Evolutionary conservation across 495 filamentous ascomycete genomes (phyloP).

Genomic region (Delitschia confertaspora): DNA sequence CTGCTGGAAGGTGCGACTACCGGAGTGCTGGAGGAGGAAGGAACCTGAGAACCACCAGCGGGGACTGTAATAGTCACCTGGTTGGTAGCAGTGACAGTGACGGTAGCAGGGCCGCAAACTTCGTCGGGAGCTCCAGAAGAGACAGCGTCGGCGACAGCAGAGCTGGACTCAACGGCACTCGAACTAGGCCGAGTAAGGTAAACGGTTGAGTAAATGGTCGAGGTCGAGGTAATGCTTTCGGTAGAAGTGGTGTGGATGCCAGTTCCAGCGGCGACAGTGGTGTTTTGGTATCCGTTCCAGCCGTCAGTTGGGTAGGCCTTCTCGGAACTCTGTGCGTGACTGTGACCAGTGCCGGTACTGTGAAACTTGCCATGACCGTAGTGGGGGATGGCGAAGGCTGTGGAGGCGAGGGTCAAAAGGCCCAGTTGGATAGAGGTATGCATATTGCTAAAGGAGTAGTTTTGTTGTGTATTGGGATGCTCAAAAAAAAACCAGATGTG

Average conservation of each 20-base stretch:
- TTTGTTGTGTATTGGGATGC: not conserved
- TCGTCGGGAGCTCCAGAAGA: not conserved
- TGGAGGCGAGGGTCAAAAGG: conserved; percentile 26
- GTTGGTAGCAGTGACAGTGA: conserved; percentile 25
- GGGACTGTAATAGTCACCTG: conserved; percentile 27
- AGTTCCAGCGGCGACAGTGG: conserved; percentile 8
- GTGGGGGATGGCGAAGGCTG: conserved; percentile 21
- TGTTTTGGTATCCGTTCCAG: conserved; percentile 15
- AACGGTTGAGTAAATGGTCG: conserved; percentile 19
- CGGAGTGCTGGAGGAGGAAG: conserved; percentile 1
- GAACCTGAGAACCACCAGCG: not conserved
- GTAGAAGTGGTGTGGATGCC: conserved; percentile 15
- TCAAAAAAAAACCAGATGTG: not conserved
- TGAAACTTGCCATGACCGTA: conserved; percentile 12
- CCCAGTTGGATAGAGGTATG: conserved; percentile 21
- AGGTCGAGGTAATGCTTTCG: conserved; percentile 16
- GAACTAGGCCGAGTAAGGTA: conserved; percentile 8
- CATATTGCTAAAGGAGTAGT: conserved; percentile 15
- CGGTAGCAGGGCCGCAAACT: conserved; percentile 17
- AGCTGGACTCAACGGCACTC: not conserved
- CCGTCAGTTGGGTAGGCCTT: conserved; percentile 18
- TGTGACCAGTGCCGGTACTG: conserved; percentile 8
- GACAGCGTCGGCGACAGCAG: conserved; percentile 7
- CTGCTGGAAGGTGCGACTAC: not conserved
- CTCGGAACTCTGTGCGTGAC: conserved; percentile 12